Evolutionary conservation across 2,329 filamentous ascomycete genomes (phyloP), one percentile per base, ranked within the genome.

Genomic region (Pseudogymnoascus sp.): DNA sequence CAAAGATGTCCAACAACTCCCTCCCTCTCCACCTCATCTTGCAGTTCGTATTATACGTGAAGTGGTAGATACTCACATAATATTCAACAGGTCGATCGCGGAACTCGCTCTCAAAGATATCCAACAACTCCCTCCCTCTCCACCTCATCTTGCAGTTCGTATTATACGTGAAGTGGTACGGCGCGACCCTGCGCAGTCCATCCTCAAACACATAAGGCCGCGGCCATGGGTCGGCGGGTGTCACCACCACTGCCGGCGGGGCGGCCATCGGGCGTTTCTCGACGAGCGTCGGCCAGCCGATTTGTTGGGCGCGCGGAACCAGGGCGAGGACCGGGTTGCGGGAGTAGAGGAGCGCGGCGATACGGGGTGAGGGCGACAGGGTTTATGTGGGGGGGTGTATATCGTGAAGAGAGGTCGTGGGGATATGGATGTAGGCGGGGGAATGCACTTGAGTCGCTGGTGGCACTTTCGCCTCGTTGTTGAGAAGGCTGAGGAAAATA

Each of bases 161-260:
- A 72, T 96, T 95, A 80, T 97, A 97, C 2, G 92, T 97, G 74
- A 83, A 97, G 73, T 94, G 86, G 73, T 99, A 97, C 3, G 93
- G 93, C 45, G 81, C 82, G 33, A 97, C 88, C 66, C 91, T 87
- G 60, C 92, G 87, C 65, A 99, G 78, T 7, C 90, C 92, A 68
- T 88, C 87, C 69, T 96, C 88, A 65, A 96, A 80, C 69, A 88
- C 89, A 76, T 97, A 97, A 0, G 91, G 92, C 63, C 78, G 76
- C 7, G 82, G 83, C 79, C 78, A 73, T 26, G 83, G 83, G 69
- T 81, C 79, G 69, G 76, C 79, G n/a, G 80, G 80, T 11, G 82
- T 84, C 29, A 77, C 77, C 39, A 78, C 73, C 2, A 83, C 78
- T 29, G 74, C 66, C 14, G 81, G 80, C 12, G 81, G 78, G 64